Base-by-base conservation (phyloP, 2,329 filamentous ascomycete genomes). In the Aspergillus piperis region DNA sequence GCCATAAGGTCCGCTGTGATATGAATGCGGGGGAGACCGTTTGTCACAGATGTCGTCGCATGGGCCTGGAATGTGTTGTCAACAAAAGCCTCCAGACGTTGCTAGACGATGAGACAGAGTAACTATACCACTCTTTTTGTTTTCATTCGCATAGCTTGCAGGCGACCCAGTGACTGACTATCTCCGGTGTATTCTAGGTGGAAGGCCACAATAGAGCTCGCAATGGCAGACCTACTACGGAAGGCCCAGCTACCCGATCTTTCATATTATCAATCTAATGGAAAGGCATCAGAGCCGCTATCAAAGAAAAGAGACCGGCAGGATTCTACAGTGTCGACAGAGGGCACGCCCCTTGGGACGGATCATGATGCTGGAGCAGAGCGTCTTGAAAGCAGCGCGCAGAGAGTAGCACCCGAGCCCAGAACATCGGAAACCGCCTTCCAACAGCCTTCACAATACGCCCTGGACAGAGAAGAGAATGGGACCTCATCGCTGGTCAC, bases 1-100 rank as follows among this genome's bases (percentile, higher is more conserved):
- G 82, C 59, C 82, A 83, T 63, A 84, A 84, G 70, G 82, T 83
- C 62, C 82, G 82, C 68, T 84, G 82, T 69, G 79, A 83, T 57
- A 83, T 84, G 80, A 75, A 78, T 60, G 72, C 76, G 42, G 77
- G 77, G 30, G 80, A 82, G 27, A 76, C 80, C 27, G 75, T 77
- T 15, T 84, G 82, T 66, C 79, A 79, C 59, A 71, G 82, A 60
- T 84, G 82, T 69, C 74, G 76, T 49, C 80, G 82, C 61, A 78
- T 82, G 68, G 78, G 78, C 3, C 62, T 83, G 41, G 79, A 81
- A 32, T 84, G 82, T 64, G 73, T 83, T 30, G 73, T 83, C 53
- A 83, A 84, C 66, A 83, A 83, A 62, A 83, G 80, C 60, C 73
- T 80, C 23, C 78, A 80, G 67, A 82, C 80, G 8, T 69, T 83